Evolutionary conservation across 129 eudicot species (phyloP), one percentile per base, ranked within the genome.

Genomic region (Gnaphalium uliginosum): DNA sequence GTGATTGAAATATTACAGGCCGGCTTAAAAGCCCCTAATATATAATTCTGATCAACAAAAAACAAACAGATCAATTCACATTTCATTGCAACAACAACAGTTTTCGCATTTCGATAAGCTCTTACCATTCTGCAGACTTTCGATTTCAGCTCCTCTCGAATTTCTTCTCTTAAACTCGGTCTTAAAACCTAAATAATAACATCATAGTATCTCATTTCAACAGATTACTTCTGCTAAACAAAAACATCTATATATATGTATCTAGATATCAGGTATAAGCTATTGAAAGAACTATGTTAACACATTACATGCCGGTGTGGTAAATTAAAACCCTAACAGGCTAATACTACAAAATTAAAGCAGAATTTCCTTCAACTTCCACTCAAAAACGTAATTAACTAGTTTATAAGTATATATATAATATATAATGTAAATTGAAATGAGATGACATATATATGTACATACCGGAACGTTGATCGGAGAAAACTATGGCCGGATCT

Each of bases 21-120:
- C 23, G 98, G 98, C 85, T 93, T 93, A 71, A 93, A 93, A 77
- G 98, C 98, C 68, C 96, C 96, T 56, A 93, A 80, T 37, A 93
- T 87, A 69, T 78, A 93, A 88, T 93, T 93, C 98, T 93, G 92
- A 11, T 73, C 71, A 66, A 73, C 77, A 39, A 71, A 54, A 48
- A 33, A 18, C 46, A 69, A 72, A 23, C 23, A n/a, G 18, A 81
- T 25, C 50, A 66, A 82, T 69, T 78, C 71, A 74, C 59, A 68
- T 57, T 63, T 66, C 76, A 73, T 43, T 33, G 17, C 62, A 68
- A 39, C 25, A 8, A 22, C 15, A 23, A 76, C 50, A 73, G 43
- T 46, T 46, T 46, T 6, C 21, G 66, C 60, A 46, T 43, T 41
- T n/a, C 41, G 13, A 19, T 64, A 39, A 56, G 37, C 24, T 76